A percentile compares a stretch with the other conserved stretches of the same genome.
phyloP scores from a whole-genome alignment of 208 protist genomes.

The Tritrichomonas foetus region DNA sequence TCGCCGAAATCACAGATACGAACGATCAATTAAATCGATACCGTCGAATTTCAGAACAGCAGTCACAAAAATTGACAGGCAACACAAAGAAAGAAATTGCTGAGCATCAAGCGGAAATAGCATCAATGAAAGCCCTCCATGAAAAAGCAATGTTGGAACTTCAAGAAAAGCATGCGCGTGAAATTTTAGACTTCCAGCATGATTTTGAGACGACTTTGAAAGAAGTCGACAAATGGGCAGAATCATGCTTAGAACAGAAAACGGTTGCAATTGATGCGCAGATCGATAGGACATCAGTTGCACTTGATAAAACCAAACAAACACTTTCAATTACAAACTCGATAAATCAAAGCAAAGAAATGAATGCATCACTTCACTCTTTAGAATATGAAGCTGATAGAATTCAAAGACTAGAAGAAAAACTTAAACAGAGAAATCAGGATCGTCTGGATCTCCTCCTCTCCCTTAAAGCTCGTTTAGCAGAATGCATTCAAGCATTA shows the following conservation, averaged over 20 bases:
- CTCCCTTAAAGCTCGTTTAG: background rate
- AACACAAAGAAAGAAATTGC: background rate
- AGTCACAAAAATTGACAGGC: background rate
- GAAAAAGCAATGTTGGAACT: background rate
- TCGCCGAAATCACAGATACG: background rate
- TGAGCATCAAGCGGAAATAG: background rate
- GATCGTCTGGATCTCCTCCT: background rate
- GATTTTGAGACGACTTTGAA: background rate
- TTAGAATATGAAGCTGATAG: background rate
- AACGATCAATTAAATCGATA: background rate
- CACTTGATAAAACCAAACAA: background rate
- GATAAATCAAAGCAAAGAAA: background rate
- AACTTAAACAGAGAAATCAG: background rate
- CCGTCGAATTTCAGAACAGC: background rate
- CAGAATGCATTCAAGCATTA: background rate
- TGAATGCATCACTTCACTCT: background rate
- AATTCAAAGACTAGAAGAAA: background rate
- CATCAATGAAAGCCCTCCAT: background rate
- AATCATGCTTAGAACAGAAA: background rate
- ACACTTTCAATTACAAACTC: background rate
- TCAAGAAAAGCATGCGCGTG: background rate
- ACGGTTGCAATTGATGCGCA: background rate
- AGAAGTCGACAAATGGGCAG: background rate
- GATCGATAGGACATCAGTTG: background rate
- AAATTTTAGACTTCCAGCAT: background rate